A percentile compares a stretch with the other conserved stretches of the same genome.
These are phyloP conservation scores for Sugiyamaella grinbergsii DNA, from an alignment of 1,139 yeast genomes.

Conservation along the genomic window DNA sequence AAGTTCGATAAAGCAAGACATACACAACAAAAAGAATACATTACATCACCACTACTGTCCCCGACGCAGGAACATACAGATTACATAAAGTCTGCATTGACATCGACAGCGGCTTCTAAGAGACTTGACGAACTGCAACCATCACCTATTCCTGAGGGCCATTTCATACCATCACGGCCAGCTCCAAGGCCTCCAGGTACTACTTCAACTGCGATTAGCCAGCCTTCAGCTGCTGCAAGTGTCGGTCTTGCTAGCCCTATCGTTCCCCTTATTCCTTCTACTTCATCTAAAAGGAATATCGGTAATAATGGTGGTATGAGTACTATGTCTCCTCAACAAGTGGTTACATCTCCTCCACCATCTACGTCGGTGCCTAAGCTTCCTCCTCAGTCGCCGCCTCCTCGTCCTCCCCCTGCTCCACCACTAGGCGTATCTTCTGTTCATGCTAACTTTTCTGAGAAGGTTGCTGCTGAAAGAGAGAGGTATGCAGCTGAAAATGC, in stretches of 20 bases:
- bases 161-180: constrained; percentile 35
- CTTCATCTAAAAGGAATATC: constrained; percentile 16
- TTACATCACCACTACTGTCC: constrained; percentile 13
- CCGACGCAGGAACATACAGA: constrained; percentile 13
- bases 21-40: constrained; percentile 5
- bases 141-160: constrained; percentile 22
- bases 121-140: constrained; percentile 13
- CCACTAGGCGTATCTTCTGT: constrained; percentile 45
- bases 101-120: constrained; percentile 8
- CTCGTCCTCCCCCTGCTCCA: constrained; percentile 48
- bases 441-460: constrained; percentile 32
- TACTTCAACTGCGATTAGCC: constrained; percentile 28
- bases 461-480: constrained; percentile 29
- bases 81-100: constrained; percentile 3
- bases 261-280: constrained; percentile 20
- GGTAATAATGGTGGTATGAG: not conserved
- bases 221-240: constrained; percentile 19
- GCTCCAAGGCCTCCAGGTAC: constrained; percentile 36
- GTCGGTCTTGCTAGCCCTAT: constrained; percentile 10
- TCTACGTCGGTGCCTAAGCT: constrained; percentile 21
- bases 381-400: constrained; percentile 41
- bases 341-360: constrained; percentile 16
- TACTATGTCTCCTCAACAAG: constrained; percentile 10
- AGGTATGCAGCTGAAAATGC: constrained; percentile 23
- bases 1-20: constrained; percentile 56